phyloP scores from a whole-genome alignment of 2,329 filamentous ascomycete genomes.

The Fusarium subtropicale region DNA sequence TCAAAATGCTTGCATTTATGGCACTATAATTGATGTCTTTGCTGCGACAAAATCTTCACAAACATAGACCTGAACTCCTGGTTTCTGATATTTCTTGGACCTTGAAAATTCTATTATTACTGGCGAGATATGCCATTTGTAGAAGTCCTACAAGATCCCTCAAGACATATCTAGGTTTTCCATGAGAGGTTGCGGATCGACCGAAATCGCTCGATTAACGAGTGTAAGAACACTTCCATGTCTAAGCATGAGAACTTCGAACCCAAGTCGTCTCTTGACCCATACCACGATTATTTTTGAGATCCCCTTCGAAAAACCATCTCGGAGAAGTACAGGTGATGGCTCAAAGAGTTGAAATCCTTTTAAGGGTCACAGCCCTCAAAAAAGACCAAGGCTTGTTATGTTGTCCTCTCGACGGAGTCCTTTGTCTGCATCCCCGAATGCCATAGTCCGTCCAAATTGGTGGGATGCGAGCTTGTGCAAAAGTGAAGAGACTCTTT shows the following conservation, averaged over 20 bases:
- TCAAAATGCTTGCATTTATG: background rate
- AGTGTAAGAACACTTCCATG: background rate
- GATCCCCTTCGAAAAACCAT: background rate
- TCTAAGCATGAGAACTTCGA: background rate
- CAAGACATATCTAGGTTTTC: too few species aligned
- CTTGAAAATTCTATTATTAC: too few species aligned
- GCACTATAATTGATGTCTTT: background rate
- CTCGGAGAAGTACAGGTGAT: background rate
- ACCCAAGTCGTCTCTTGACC: background rate
- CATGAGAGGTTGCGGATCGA: rapidly evolving
- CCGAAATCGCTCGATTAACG: background rate
- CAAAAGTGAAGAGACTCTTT: background rate
- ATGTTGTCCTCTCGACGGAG: slow-evolving; percentile 7
- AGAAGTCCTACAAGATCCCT: too few species aligned
- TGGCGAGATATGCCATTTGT: too few species aligned
- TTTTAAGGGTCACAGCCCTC: background rate
- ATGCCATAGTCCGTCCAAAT: slow-evolving; percentile 19
- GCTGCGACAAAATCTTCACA: background rate
- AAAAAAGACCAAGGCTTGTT: background rate
- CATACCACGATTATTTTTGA: background rate
- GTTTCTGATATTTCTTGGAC: background rate
- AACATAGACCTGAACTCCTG: background rate
- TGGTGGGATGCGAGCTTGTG: slow-evolving; percentile 7
- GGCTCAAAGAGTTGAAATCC: background rate
- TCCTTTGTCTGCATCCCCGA: slow-evolving; percentile 8